These are phyloP conservation scores for Chrysoporthe deuterocubensis DNA, from an alignment of 2,329 filamentous ascomycete species.

Conservation along the genomic window DNA sequence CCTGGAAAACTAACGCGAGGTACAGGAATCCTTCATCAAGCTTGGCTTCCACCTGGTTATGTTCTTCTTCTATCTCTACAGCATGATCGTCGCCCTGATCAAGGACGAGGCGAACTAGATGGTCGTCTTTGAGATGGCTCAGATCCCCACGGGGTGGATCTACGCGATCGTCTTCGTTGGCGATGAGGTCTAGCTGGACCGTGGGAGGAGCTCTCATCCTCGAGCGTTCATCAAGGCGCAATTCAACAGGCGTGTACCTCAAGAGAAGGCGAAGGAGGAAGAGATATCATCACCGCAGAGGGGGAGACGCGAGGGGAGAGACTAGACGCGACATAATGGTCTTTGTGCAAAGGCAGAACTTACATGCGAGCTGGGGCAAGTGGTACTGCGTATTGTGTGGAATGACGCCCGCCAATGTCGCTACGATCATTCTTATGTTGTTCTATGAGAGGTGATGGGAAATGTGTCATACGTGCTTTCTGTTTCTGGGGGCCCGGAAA, in stretches of 20 bases:
- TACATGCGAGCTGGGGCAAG: neutral
- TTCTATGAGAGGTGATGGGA: slow-evolving; percentile 7
- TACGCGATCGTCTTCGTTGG: neutral
- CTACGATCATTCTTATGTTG: slow-evolving; percentile 20
- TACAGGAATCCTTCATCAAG: slow-evolving; percentile 96
- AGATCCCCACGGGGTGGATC: neutral
- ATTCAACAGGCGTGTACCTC: neutral
- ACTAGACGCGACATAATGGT: neutral
- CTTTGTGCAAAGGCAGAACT: neutral
- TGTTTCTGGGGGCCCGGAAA: neutral
- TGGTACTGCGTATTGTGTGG: slow-evolving; percentile 1
- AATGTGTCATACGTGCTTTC: neutral
- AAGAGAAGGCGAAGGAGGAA: neutral
- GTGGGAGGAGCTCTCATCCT: neutral
- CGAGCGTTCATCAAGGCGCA: neutral
- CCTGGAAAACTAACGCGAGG: slow-evolving; percentile 26
- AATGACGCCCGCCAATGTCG: slow-evolving; percentile 10
- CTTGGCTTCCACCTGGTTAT: slow-evolving; percentile 98
- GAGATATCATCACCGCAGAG: neutral
- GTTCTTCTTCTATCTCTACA: slow-evolving; percentile 99
- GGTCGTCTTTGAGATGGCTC: neutral
- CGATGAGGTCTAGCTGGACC: neutral
- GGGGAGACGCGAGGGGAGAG: neutral
- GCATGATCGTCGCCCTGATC: slow-evolving; percentile 97
- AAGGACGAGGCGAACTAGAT: slow-evolving; percentile 83